phyloP scores from a whole-genome alignment of 768 basidiomycete species.

The Tricholoma flavovirens region DNA sequence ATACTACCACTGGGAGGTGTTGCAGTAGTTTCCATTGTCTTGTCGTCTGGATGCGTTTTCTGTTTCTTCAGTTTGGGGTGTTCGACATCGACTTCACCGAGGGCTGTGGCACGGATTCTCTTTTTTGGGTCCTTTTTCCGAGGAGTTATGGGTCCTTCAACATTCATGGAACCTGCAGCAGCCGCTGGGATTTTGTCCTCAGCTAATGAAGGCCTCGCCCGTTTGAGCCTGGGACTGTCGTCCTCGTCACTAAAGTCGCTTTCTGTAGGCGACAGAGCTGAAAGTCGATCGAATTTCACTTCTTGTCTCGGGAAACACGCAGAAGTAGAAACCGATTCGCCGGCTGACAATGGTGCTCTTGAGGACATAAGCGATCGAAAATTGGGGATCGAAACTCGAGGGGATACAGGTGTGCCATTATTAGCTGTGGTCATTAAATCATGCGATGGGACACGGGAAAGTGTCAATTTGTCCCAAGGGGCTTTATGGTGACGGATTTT shows the following conservation, averaged over 20 bases:
- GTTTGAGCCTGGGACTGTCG: slow-evolving; percentile 22
- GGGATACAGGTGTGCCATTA: slow-evolving; percentile 19
- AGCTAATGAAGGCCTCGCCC: slow-evolving; percentile 18
- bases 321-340: slow-evolving; percentile 27
- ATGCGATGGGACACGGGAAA: slow-evolving; percentile 9
- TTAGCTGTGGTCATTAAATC: slow-evolving; percentile 10
- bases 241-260: slow-evolving; percentile 24
- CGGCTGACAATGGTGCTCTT: slow-evolving; percentile 20
- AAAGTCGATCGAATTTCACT: slow-evolving; percentile 18
- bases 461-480: slow-evolving; percentile 15
- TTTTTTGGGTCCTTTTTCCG: slow-evolving; percentile 17
- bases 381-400: slow-evolving; percentile 19
- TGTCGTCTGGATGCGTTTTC: slow-evolving; percentile 15
- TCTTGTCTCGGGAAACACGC: slow-evolving; percentile 16
- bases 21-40: not conserved
- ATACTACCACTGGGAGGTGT: not conserved
- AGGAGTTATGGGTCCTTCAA: slow-evolving; percentile 1
- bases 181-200: slow-evolving; percentile 15
- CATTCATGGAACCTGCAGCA: slow-evolving; percentile 1
- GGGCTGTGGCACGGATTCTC: slow-evolving; percentile 26
- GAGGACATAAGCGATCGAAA: slow-evolving; percentile 20
- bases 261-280: slow-evolving; percentile 20
- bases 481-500: slow-evolving; percentile 14
- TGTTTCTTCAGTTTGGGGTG: slow-evolving; percentile 30
- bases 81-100: slow-evolving; percentile 19